Conservation (phyloP, 208 protist genomes). For the Leptomonas pyrrhocoris region DNA sequence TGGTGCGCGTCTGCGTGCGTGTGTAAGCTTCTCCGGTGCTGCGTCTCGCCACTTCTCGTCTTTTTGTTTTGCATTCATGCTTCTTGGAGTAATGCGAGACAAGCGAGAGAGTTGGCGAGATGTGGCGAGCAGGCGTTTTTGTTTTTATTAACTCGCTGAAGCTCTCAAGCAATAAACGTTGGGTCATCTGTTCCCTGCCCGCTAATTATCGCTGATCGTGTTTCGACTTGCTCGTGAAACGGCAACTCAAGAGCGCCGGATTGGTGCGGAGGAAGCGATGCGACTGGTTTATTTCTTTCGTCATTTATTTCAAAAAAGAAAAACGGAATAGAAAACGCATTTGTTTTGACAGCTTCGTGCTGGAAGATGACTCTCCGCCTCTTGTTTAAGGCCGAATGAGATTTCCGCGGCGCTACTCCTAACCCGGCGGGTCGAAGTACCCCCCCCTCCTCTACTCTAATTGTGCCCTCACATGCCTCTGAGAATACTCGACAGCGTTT, state of each 20-base stretch:
- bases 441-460: no score
- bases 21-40: slow-evolving; percentile 2
- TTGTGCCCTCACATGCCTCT: no score
- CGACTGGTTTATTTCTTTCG: slow-evolving; percentile 14
- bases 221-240: neutral
- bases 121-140: slow-evolving; percentile 4
- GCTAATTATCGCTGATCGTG: neutral
- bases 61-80: neutral
- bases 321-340: neutral
- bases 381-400: no score
- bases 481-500: no score
- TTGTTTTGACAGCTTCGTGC: no score
- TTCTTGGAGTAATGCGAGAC: neutral
- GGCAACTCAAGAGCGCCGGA: neutral
- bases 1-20: slow-evolving; percentile 1
- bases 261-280: neutral
- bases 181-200: neutral
- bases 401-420: no score
- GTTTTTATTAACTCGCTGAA: slow-evolving; percentile 18
- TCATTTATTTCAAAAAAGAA: slow-evolving; percentile 21
- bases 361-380: no score
- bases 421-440: no score
- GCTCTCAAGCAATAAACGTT: slow-evolving; percentile 18
- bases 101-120: neutral
- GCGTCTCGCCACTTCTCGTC: neutral